Conservation (phyloP, 257 asterid genomes). For the Solanum appendiculatum region DNA sequence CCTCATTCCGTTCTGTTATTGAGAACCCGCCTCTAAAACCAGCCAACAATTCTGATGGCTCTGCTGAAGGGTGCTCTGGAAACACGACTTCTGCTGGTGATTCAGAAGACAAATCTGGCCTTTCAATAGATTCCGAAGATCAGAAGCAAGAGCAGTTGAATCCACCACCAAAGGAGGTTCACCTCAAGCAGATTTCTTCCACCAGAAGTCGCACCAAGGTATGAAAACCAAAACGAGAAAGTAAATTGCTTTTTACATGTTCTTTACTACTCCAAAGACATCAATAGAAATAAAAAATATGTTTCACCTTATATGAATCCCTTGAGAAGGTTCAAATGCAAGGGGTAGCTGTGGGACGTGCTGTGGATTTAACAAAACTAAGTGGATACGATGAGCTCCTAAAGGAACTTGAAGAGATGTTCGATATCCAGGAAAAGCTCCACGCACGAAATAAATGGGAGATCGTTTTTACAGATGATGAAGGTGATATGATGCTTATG, state of each 20-base stretch:
- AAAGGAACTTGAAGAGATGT: slow-evolving; percentile 68
- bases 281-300: not conserved
- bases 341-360: slow-evolving; percentile 90
- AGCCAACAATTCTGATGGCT: slow-evolving; percentile 8
- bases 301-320: not conserved
- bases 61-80: slow-evolving; percentile 18
- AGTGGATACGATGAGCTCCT: slow-evolving; percentile 65
- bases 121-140: slow-evolving; percentile 44
- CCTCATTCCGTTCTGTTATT: slow-evolving; percentile 14
- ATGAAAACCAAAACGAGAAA: not conserved
- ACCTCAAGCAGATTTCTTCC: slow-evolving; percentile 35
- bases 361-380: slow-evolving; percentile 63
- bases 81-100: slow-evolving; percentile 22
- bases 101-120: slow-evolving; percentile 56
- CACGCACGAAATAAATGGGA: slow-evolving; percentile 60
- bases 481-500: slow-evolving; percentile 88
- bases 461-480: slow-evolving; percentile 71
- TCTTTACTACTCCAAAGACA: not conserved
- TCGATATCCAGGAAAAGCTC: slow-evolving; percentile 74
- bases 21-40: slow-evolving; percentile 24
- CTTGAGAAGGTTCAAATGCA: slow-evolving; percentile 85
- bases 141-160: slow-evolving; percentile 30
- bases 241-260: not conserved
- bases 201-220: slow-evolving; percentile 93
- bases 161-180: slow-evolving; percentile 42